These are phyloP conservation scores for Saccharomycopsis fermentans DNA, from an alignment of 805 yeast genomes.

Conservation along the genomic window DNA sequence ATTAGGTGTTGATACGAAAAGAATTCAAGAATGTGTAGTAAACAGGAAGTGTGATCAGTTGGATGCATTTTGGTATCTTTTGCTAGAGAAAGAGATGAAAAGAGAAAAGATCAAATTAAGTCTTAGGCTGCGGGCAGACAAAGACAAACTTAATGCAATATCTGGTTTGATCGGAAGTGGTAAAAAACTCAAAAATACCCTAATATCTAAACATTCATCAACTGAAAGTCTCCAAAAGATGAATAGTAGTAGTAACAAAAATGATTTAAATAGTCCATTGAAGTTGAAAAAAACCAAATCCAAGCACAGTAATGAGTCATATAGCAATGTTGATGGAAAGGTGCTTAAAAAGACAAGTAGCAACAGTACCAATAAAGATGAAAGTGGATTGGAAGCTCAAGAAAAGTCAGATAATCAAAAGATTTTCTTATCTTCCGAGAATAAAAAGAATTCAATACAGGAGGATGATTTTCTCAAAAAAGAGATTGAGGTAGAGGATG, in stretches of 20 bases:
- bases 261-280: neutral
- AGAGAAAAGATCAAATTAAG: conserved; percentile 23
- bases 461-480: neutral
- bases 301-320: neutral
- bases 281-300: neutral
- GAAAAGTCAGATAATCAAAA: neutral
- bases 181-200: conserved; percentile 1
- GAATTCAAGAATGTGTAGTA: conserved; percentile 33
- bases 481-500: neutral
- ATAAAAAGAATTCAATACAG: neutral
- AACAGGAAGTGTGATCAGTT: conserved; percentile 52
- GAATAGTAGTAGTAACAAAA: neutral
- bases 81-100: conserved; percentile 25
- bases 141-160: conserved; percentile 6
- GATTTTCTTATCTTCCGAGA: neutral
- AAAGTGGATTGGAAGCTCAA: neutral
- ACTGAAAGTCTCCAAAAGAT: neutral
- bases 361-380: neutral
- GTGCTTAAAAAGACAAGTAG: neutral
- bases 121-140: conserved; percentile 6
- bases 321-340: neutral
- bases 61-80: conserved; percentile 17
- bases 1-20: conserved; percentile 17
- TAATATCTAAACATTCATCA: neutral
- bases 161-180: conserved; percentile 14